Evolutionary conservation across 352 stramenopile species (phyloP).

Genomic region (Phytophthora pseudosyringae): DNA sequence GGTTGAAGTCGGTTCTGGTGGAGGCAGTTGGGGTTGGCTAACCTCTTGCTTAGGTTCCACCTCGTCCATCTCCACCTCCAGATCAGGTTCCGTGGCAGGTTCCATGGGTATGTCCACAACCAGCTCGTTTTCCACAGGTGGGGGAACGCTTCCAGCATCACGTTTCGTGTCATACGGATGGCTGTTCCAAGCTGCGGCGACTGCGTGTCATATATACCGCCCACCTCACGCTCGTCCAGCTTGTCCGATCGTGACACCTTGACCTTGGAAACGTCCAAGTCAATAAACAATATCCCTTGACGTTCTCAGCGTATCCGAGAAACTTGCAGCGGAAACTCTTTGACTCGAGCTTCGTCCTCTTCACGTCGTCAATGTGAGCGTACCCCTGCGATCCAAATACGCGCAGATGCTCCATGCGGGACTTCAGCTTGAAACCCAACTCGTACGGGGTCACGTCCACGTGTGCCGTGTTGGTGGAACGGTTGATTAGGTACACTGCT

Average conservation of each 20-base stretch:
- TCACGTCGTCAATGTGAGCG: slow-evolving; percentile 14
- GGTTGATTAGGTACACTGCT: no score
- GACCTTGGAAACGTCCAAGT: background rate
- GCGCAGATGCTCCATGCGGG: background rate
- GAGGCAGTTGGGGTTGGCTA: no score
- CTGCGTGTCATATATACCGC: background rate
- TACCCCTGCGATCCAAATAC: slow-evolving; percentile 13
- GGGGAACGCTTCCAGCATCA: no score
- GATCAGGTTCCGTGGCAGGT: no score
- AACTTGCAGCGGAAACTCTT: slow-evolving; percentile 15
- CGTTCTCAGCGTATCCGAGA: slow-evolving; percentile 5
- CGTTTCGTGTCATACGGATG: background rate
- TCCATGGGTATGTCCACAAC: no score
- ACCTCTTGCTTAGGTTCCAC: no score
- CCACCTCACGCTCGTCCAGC: background rate
- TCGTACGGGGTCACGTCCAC: no score
- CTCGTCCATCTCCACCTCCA: no score
- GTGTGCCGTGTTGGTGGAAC: no score
- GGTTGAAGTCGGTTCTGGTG: no score
- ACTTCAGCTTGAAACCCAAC: slow-evolving; percentile 5
- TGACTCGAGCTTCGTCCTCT: slow-evolving; percentile 12
- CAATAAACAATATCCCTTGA: background rate
- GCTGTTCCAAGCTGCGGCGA: background rate
- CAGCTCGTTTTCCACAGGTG: no score
- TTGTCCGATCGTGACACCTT: background rate